A percentile compares a stretch with the other conserved stretches of the same genome.
phyloP scores from a whole-genome alignment of 495 filamentous ascomycete genomes.

The Trichoderma reesei region DNA sequence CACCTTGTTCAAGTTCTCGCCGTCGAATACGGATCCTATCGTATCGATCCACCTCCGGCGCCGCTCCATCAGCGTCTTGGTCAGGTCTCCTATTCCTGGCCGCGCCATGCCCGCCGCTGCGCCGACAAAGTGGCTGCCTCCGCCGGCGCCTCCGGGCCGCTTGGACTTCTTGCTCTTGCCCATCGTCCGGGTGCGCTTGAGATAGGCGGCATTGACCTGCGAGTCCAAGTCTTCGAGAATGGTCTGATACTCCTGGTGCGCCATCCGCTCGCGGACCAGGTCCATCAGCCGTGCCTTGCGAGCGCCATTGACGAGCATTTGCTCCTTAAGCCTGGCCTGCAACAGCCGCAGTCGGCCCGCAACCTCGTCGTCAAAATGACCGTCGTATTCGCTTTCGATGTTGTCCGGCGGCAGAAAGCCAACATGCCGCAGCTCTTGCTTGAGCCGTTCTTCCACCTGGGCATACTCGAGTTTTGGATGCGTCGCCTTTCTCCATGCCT shows the following conservation, averaged over 20 bases:
- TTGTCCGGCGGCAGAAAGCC: constrained; percentile 68
- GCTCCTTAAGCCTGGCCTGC: constrained; percentile 69
- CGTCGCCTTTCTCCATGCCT: constrained; percentile 47
- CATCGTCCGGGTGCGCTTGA: constrained; percentile 91
- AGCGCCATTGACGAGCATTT: constrained; percentile 77
- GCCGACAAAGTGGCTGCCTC: constrained; percentile 39
- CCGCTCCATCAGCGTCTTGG: constrained; percentile 82
- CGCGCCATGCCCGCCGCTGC: constrained; percentile 48
- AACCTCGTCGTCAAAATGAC: constrained; percentile 88
- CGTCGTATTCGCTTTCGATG: constrained; percentile 61
- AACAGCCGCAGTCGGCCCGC: constrained; percentile 78
- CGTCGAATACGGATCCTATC: constrained; percentile 79
- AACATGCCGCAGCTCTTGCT: constrained; percentile 86
- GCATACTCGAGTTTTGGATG: constrained; percentile 67
- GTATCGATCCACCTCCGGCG: constrained; percentile 75
- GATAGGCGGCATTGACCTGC: constrained; percentile 90
- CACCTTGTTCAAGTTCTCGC: constrained; percentile 45
- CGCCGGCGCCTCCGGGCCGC: constrained; percentile 53
- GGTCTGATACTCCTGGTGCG: constrained; percentile 88
- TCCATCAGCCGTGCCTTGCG: constrained; percentile 78
- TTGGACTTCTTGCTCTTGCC: constrained; percentile 91
- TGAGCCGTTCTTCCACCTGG: constrained; percentile 78
- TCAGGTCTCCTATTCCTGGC: constrained; percentile 83
- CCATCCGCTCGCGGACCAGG: constrained; percentile 81
- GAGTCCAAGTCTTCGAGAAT: constrained; percentile 94